Evolutionary conservation across 352 stramenopile genomes (phyloP).

Genomic region (Phytophthora sojae): DNA sequence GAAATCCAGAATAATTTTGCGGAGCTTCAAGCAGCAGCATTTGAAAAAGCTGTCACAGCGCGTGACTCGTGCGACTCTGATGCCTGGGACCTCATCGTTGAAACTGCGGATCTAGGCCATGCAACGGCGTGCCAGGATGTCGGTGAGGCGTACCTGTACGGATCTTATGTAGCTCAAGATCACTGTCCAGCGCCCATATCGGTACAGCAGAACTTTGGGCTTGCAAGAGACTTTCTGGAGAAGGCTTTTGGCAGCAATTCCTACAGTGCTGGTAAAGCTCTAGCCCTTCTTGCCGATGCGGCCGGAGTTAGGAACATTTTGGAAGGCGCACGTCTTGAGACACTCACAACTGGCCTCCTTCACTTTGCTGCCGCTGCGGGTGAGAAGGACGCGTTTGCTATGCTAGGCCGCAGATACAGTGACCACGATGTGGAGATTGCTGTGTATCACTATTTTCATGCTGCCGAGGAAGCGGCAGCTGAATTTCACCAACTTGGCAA

Average conservation of each 20-base stretch:
- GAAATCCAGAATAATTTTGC: constrained; percentile 10
- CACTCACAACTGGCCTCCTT: constrained; percentile 49
- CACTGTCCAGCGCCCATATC: constrained; percentile 15
- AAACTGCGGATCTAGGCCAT: constrained; percentile 47
- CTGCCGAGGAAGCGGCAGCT: constrained; percentile 49
- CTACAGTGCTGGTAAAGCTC: constrained; percentile 33
- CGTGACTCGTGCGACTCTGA: constrained; percentile 29
- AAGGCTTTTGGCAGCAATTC: constrained; percentile 27
- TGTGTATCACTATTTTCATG: constrained; percentile 69
- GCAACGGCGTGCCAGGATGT: constrained; percentile 33
- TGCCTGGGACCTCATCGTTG: constrained; percentile 42
- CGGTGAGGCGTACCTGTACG: constrained; percentile 51
- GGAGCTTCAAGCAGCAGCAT: constrained; percentile 15
- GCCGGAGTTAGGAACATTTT: not conserved
- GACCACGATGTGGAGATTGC: constrained; percentile 39
- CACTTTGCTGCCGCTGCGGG: constrained; percentile 59
- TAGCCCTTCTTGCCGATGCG: constrained; percentile 34
- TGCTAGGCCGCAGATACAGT: constrained; percentile 62
- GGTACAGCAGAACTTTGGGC: constrained; percentile 32
- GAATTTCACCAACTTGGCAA: constrained; percentile 76
- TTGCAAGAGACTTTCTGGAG: constrained; percentile 26
- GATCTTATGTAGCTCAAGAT: constrained; percentile 22
- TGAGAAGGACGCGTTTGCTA: constrained; percentile 53
- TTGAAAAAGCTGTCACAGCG: constrained; percentile 13
- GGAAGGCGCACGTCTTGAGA: not conserved